Conservation (phyloP, 805 yeast species). For the Candida boidinii region DNA sequence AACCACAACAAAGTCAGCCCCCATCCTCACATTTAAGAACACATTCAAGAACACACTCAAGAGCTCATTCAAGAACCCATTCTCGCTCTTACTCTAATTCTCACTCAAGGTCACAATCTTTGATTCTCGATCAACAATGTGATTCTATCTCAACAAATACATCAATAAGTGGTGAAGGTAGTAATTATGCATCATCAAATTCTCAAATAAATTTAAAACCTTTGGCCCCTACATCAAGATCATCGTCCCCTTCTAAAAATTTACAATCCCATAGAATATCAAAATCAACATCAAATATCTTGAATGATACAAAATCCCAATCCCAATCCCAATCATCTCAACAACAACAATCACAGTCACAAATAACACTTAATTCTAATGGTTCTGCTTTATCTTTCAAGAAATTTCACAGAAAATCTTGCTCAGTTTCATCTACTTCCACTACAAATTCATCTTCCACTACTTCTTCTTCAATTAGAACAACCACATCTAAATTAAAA, state of each 20-base stretch:
- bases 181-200: no score
- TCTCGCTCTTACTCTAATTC: constrained; percentile 7
- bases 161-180: no score
- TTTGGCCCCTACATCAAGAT: no score
- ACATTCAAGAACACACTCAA: constrained; percentile 6
- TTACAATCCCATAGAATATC: not conserved
- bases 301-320: not conserved
- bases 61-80: not conserved
- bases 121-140: no score
- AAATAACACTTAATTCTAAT: no score
- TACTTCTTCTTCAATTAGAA: not conserved
- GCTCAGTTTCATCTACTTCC: not conserved
- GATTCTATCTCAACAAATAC: no score
- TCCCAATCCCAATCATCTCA: not conserved
- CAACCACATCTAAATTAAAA: no score
- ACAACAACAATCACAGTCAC: not conserved
- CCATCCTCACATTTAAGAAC: constrained; percentile 1
- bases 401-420: not conserved
- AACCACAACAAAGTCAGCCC: not conserved
- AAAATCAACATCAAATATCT: constrained; percentile 1
- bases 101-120: no score
- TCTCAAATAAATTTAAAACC: no score
- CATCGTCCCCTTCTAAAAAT: constrained; percentile 1
- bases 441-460: not conserved
- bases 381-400: no score